These are phyloP conservation scores for Ampelocalamus luodianensis DNA, from an alignment of 176 grass and related monocot species.

Conservation along the genomic window DNA sequence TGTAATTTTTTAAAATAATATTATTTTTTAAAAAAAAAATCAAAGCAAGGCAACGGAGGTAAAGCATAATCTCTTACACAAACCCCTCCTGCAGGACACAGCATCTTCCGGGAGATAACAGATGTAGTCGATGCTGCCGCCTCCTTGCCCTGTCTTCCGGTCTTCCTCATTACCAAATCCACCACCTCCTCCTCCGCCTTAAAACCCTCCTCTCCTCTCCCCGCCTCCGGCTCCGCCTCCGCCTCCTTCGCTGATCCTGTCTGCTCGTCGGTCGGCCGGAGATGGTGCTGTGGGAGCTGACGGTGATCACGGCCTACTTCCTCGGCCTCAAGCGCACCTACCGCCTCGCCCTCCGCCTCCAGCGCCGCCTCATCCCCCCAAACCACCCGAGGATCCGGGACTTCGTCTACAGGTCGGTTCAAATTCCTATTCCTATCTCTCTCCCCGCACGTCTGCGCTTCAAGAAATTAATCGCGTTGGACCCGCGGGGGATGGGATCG, in stretches of 20 bases:
- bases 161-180: neutral
- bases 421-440: neutral
- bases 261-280: neutral
- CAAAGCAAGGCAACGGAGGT: no score
- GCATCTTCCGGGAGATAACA: no score
- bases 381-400: slow-evolving; percentile 69
- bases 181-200: neutral
- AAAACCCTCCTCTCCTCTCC: neutral
- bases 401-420: slow-evolving; percentile 63
- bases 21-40: no score
- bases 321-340: slow-evolving; percentile 82
- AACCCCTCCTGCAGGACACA: no score
- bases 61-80: no score
- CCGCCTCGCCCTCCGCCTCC: slow-evolving; percentile 79
- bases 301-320: slow-evolving; percentile 94
- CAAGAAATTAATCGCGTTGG: neutral
- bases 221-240: neutral
- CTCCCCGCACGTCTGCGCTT: neutral
- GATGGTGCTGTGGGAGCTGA: slow-evolving; percentile 98
- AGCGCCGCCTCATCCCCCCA: slow-evolving; percentile 76
- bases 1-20: no score
- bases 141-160: no score
- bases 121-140: no score
- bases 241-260: neutral
- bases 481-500: neutral